Evolutionary conservation across 331 rosid genomes (phyloP).

Genomic region (Pyrus hybrid): DNA sequence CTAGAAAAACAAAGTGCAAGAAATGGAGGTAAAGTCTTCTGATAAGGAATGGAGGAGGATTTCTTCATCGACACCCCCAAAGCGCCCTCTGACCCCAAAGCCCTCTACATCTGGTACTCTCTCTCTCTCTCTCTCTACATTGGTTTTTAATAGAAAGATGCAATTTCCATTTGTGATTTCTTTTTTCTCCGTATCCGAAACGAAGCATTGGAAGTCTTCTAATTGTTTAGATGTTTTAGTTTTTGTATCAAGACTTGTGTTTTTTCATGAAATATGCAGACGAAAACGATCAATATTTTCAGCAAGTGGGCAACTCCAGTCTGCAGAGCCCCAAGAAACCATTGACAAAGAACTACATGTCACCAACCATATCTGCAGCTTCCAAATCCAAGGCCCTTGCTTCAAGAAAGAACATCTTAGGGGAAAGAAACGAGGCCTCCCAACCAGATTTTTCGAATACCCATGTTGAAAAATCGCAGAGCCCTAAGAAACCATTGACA

Average conservation of each 20-base stretch:
- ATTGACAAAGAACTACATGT: conserved; percentile 23
- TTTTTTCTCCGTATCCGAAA: not conserved
- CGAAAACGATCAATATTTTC: conserved; percentile 19
- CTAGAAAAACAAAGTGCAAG: not conserved
- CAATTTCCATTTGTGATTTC: not conserved
- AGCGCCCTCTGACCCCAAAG: not conserved
- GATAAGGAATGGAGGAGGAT: not conserved
- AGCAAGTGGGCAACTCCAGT: conserved; percentile 4
- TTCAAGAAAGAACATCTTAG: conserved; percentile 24
- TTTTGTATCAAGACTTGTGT: not conserved
- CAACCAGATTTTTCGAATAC: conserved; percentile 4
- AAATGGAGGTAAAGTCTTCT: conserved; percentile 9
- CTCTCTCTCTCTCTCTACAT: not conserved
- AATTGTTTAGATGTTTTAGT: not conserved
- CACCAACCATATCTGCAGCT: conserved; percentile 24
- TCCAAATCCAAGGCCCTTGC: conserved; percentile 19
- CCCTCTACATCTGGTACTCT: conserved; percentile 7
- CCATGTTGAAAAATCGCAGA: not conserved
- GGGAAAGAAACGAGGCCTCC: conserved; percentile 18
- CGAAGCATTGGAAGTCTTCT: not conserved
- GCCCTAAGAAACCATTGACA: conserved; percentile 8
- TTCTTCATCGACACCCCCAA: not conserved
- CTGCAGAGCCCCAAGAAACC: conserved; percentile 11
- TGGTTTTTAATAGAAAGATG: not conserved
- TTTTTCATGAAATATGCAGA: not conserved